Percentiles rank a stretch among this genome's conserved stretches.
Evolutionary conservation across 1,284 basidiomycete species (phyloP).

Genomic region (Ustilago cynodontis): DNA sequence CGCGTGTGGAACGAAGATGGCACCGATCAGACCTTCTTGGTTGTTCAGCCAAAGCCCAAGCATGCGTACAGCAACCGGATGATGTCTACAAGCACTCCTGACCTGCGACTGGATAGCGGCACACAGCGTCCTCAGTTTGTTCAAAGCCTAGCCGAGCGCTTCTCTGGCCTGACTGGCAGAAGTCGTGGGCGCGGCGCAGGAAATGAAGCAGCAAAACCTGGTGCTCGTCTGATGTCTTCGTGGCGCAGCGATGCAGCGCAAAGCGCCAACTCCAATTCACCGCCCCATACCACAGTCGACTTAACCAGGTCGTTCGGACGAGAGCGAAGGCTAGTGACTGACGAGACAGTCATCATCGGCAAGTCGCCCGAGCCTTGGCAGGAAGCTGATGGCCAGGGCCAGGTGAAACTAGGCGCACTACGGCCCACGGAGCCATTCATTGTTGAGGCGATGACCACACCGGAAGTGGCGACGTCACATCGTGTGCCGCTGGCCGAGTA

Average conservation of each 20-base stretch:
- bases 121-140: conserved; percentile 10
- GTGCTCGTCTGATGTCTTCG: no score
- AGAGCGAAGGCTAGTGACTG: conserved; percentile 26
- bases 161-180: conserved; percentile 2
- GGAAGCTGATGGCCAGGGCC: neutral
- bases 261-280: neutral
- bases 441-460: neutral
- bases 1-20: conserved; percentile 26
- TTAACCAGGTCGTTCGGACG: neutral
- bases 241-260: neutral
- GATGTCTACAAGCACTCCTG: conserved; percentile 23
- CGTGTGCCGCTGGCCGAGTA: conserved; percentile 1
- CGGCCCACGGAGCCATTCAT: neutral
- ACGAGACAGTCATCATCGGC: conserved; percentile 39
- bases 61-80: conserved; percentile 4
- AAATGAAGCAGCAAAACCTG: neutral
- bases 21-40: conserved; percentile 24
- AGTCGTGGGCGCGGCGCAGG: neutral
- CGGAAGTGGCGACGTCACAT: neutral
- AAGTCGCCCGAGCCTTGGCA: neutral
- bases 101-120: neutral
- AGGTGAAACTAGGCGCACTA: neutral
- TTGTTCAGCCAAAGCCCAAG: conserved; percentile 7
- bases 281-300: neutral
- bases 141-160: neutral